These are phyloP conservation scores for Didymella sp. DNA, from an alignment of 2,329 filamentous ascomycete species.

Conservation along the genomic window DNA sequence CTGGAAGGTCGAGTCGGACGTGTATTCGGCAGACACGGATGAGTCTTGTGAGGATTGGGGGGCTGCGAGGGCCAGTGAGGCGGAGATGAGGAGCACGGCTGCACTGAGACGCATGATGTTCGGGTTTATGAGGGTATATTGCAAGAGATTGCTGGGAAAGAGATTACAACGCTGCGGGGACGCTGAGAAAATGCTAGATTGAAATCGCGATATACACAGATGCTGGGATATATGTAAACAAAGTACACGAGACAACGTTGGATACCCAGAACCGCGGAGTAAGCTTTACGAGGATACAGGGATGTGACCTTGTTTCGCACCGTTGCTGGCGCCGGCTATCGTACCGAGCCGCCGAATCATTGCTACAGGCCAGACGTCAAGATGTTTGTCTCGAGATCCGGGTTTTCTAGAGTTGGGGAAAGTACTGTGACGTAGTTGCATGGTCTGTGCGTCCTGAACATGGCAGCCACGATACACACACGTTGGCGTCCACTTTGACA, in stretches of 20 bases:
- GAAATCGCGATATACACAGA: neutral
- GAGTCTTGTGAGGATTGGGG: neutral
- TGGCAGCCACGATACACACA: neutral
- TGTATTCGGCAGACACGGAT: slow-evolving; percentile 45
- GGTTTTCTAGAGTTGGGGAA: neutral
- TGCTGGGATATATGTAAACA: neutral
- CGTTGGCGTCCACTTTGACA: neutral
- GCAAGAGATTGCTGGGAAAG: neutral
- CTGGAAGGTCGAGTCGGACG: slow-evolving; percentile 52
- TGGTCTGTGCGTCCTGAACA: slow-evolving; percentile 3
- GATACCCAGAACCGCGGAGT: neutral
- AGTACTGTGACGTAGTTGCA: slow-evolving; percentile 4
- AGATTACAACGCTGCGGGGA: neutral
- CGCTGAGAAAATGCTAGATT: neutral
- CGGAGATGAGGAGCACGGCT: neutral
- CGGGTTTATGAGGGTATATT: neutral
- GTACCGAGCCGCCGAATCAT: slow-evolving; percentile 9
- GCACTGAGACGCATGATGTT: neutral
- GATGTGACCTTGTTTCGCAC: slow-evolving; percentile 10
- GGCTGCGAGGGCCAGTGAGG: neutral
- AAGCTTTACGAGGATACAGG: slow-evolving; percentile 1
- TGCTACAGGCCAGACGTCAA: neutral
- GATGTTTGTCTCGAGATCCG: neutral
- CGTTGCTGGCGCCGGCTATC: slow-evolving; percentile 1
- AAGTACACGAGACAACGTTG: no score